A percentile compares a stretch with the other conserved stretches of the same genome.
Conservation (phyloP, 2,329 filamentous ascomycete species). For the Graphilbum fragrans region DNA sequence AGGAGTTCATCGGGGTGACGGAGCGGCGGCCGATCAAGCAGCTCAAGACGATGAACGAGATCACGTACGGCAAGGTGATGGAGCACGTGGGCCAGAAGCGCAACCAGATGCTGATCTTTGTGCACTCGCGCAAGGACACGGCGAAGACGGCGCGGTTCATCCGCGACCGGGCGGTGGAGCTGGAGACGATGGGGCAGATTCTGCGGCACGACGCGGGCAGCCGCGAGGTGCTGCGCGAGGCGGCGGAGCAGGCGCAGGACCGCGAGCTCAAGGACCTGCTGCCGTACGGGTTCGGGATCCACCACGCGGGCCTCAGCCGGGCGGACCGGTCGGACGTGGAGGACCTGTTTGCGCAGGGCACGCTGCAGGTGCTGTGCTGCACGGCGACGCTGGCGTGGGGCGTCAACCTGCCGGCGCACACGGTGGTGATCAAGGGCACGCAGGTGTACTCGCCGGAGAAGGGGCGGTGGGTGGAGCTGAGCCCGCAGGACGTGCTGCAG, state of each 20-base stretch:
- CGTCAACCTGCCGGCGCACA: constrained; percentile 95
- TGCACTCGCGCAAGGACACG: constrained; percentile 96
- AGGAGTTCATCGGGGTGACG: constrained; percentile 95
- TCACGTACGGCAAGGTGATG: constrained; percentile 93
- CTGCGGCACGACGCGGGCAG: constrained; percentile 85
- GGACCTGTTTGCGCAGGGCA: constrained; percentile 82
- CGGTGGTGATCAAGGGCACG: constrained; percentile 97
- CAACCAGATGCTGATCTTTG: constrained; percentile 98
- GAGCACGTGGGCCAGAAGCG: constrained; percentile 88
- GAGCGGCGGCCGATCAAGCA: constrained; percentile 99
- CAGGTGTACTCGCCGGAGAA: constrained; percentile 98
- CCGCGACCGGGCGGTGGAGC: constrained; percentile 89
- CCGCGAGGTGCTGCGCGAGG: constrained; percentile 75
- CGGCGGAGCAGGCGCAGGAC: constrained; percentile 72
- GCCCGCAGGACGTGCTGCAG: constrained; percentile 92
- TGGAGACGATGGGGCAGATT: constrained; percentile 94
- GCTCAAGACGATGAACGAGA: constrained; percentile 97
- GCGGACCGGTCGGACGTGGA: constrained; percentile 93
- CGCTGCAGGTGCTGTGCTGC: constrained; percentile 90
- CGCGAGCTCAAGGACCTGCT: constrained; percentile 84
- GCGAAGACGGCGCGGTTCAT: constrained; percentile 96
- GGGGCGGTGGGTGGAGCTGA: constrained; percentile 95
- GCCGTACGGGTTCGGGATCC: constrained; percentile 94
- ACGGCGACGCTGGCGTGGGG: constrained; percentile 98
- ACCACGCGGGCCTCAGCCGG: constrained; percentile 94